Evolutionary conservation across 768 basidiomycete genomes (phyloP), one percentile per base, ranked within the genome.

Genomic region (Brasilioporus rufonigricans): DNA sequence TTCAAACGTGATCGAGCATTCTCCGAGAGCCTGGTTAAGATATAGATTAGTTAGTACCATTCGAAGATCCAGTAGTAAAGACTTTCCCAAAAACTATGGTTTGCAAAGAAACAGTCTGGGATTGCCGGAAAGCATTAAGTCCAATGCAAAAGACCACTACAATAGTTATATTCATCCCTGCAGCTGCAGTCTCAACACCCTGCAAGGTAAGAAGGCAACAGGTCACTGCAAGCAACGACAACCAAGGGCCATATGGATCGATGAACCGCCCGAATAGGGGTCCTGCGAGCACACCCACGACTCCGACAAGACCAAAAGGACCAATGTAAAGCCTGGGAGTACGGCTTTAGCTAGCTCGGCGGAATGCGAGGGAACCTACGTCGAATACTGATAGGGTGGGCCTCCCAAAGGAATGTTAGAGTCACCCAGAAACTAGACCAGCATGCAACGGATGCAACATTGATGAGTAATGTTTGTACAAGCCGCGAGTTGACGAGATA

Each of bases 281-380:
- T 0, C 66, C 68, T 7, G 32, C 55, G 13, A 61, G 36, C 23
- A 76, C 69, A 24, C 73, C 79, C 23, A 48, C 58, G 43, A 76
- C 65, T 14, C 80, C 80, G 10, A 80, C 50, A 5, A 81, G 71
- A 23, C 78, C 79, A 57, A 80, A 77, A n/a, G 81, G 62, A 32
- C 80, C 80, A 48, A 78, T 79, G 19, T 69, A 66, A 33, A 63
- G 57, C 44, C 60, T 50, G n/a, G 4, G 19, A 29, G 3, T 13
- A 36, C 12, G 16, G 11, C 49, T 41, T 64, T 27, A 58, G 32
- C n/a, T 19, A 35, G 24, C 29, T 46, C 46, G 11, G 7, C 1
- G 26, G 1, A 19, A 38, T 10, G 11, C 2, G n/a, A 43, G 27
- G 21, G 33, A 11, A 63, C 66, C n/a, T 44, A 70, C 66, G 65